A percentile compares a stretch with the other conserved stretches of the same genome.
Conservation (phyloP, 306 rosid genomes). For the Adenanthera pavonina region DNA sequence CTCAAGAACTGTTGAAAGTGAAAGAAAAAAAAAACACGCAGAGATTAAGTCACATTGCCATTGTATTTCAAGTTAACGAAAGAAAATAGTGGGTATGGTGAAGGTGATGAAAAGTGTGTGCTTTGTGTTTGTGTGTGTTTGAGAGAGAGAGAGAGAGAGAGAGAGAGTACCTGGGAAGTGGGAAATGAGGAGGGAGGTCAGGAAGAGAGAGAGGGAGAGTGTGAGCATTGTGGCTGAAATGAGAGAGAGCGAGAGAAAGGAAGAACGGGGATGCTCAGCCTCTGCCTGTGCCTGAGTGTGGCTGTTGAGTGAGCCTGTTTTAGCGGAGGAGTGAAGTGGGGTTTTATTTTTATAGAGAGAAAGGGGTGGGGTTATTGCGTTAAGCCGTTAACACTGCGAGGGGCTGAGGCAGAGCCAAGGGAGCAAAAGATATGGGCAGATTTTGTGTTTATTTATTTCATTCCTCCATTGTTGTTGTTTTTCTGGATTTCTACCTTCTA, state of each 20-base stretch:
- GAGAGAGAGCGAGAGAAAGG: conserved; percentile 18
- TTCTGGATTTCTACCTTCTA: neutral
- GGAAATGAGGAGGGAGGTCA: conserved; percentile 42
- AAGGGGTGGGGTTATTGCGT: neutral
- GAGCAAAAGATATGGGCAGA: too few species aligned
- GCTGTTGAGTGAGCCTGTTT: neutral
- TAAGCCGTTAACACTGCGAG: too few species aligned
- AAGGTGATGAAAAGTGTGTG: neutral
- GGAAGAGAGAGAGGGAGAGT: conserved; percentile 41
- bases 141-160: neutral
- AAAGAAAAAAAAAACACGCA: conserved; percentile 1
- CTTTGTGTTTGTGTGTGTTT: neutral
- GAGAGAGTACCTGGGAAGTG: conserved; percentile 48
- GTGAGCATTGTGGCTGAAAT: conserved; percentile 43
- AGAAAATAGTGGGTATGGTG: neutral
- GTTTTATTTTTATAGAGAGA: conserved; percentile 37
- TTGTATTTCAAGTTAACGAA: neutral
- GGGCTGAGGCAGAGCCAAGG: neutral
- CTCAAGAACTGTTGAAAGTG: conserved; percentile 32
- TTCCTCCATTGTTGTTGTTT: neutral
- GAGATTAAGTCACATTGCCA: neutral
- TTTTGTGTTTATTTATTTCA: neutral
- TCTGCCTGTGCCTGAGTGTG: neutral
- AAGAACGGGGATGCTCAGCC: neutral
- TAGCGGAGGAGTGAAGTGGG: neutral